Evolutionary conservation across 1,284 basidiomycete genomes (phyloP).

Genomic region (Cutaneotrichosporon dermatis): DNA sequence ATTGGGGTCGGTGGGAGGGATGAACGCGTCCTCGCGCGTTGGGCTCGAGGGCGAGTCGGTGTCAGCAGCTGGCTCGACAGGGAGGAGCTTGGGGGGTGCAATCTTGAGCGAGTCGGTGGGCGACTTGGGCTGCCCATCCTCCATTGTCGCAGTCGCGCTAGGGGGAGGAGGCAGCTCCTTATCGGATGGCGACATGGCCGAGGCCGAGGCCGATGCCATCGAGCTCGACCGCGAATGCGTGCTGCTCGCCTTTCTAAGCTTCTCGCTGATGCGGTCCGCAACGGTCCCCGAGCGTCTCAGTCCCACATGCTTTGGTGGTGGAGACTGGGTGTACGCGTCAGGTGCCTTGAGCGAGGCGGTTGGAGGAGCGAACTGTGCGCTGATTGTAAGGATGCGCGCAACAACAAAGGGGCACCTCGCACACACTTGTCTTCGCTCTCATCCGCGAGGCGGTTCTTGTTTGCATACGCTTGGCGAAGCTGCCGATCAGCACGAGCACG

Average conservation of each 20-base stretch:
- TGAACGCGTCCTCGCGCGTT: conserved; percentile 38
- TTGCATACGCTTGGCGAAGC: conserved; percentile 69
- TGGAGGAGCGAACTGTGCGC: conserved; percentile 72
- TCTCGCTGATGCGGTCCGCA: conserved; percentile 47
- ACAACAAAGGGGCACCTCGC: neutral
- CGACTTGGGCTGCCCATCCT: neutral
- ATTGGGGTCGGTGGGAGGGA: conserved; percentile 38
- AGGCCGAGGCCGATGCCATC: neutral
- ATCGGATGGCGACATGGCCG: conserved; percentile 24
- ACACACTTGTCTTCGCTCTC: conserved; percentile 86
- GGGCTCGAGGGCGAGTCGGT: conserved; percentile 26
- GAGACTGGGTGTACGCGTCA: conserved; percentile 72
- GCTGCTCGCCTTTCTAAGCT: conserved; percentile 38
- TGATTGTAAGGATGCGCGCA: conserved; percentile 15
- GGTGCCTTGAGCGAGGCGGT: conserved; percentile 28
- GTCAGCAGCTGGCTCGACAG: neutral
- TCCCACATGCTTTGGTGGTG: conserved; percentile 52
- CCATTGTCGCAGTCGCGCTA: too few relatives aligned
- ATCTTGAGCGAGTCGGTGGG: neutral
- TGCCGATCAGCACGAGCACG: conserved; percentile 30
- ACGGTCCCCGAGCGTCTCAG: conserved; percentile 43
- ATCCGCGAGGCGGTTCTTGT: conserved; percentile 72
- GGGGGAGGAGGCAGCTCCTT: conserved; percentile 12
- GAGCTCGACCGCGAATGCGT: conserved; percentile 2
- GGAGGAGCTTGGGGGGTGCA: neutral